Evolutionary conservation across 2,329 filamentous ascomycete species (phyloP).

Genomic region (Paramyrothecium sp.): DNA sequence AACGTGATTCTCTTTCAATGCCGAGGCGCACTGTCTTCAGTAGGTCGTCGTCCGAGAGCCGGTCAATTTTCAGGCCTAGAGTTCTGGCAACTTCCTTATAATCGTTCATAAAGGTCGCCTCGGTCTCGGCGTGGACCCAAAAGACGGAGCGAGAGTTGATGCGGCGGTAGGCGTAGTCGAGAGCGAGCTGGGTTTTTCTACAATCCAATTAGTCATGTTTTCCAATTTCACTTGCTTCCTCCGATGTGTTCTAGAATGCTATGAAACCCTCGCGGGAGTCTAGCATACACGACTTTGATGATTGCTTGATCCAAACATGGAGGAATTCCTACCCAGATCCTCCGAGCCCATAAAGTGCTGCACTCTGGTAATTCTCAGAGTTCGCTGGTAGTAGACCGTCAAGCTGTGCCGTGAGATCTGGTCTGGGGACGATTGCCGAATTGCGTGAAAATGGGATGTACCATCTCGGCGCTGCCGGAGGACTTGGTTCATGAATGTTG

Average conservation of each 20-base stretch:
- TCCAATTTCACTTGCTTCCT: too few species aligned
- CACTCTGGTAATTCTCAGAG: background rate
- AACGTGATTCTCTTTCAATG: constrained; percentile 16
- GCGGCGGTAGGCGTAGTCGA: constrained; percentile 29
- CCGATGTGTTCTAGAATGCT: too few species aligned
- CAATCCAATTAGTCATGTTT: background rate
- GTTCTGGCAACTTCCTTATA: constrained; percentile 26
- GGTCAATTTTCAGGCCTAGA: constrained; percentile 14
- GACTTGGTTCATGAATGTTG: too few species aligned
- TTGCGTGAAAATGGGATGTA: too few species aligned
- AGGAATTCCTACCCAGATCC: constrained; percentile 12
- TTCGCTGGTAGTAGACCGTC: constrained; percentile 1
- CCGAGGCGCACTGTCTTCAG: constrained; percentile 9
- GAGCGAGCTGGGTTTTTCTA: constrained; percentile 37
- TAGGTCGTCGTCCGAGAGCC: constrained; percentile 17
- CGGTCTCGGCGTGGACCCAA: constrained; percentile 33
- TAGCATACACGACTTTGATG: too few species aligned
- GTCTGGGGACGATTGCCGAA: background rate
- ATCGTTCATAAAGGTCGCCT: constrained; percentile 26
- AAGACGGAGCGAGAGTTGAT: constrained; percentile 27
- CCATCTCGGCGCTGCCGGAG: too few species aligned
- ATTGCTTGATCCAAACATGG: too few species aligned
- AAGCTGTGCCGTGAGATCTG: constrained; percentile 6
- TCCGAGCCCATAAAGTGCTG: constrained; percentile 11
- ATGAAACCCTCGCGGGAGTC: too few species aligned